Conservation (phyloP, 2,329 filamentous ascomycete species). For the Pseudopithomyces chartarum region DNA sequence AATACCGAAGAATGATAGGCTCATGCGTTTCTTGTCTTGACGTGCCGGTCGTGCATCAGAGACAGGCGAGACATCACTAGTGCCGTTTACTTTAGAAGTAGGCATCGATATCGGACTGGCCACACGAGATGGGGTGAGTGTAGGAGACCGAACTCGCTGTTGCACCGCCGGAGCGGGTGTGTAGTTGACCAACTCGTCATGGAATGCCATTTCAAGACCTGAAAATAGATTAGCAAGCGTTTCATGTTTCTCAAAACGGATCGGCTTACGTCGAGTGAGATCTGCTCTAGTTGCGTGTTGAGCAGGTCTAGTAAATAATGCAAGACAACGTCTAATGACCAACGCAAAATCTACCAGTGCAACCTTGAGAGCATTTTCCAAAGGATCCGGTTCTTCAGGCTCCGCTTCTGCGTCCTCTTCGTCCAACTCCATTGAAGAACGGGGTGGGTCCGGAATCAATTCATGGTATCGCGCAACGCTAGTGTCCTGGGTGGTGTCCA, state of each 20-base stretch:
- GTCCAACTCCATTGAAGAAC: conserved; percentile 38
- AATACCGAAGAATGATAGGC: conserved; percentile 45
- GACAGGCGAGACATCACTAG: conserved; percentile 24
- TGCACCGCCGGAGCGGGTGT: conserved; percentile 40
- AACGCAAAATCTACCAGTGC: conserved; percentile 88
- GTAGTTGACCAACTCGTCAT: conserved; percentile 49
- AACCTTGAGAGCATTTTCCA: conserved; percentile 81
- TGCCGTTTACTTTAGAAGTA: conserved; percentile 31
- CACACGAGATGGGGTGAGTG: conserved; percentile 34
- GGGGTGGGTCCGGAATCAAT: conserved; percentile 63
- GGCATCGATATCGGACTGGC: conserved; percentile 29
- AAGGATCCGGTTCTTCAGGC: conserved; percentile 53
- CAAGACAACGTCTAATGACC: conserved; percentile 81
- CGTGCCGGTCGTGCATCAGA: conserved; percentile 31
- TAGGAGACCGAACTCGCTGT: conserved; percentile 37
- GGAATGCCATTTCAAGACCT: conserved; percentile 54
- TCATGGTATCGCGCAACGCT: conserved; percentile 79
- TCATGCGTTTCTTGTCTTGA: conserved; percentile 47
- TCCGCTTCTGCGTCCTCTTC: conserved; percentile 46
- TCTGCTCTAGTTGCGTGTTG: conserved; percentile 65
- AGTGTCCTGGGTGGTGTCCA: conserved; percentile 74
- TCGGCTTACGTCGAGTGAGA: conserved; percentile 66
- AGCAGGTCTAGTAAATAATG: conserved; percentile 67
- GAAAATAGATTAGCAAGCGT: conserved; percentile 25
- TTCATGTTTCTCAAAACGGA: conserved; percentile 2